Evolutionary conservation across 2,329 filamentous ascomycete genomes (phyloP).

Genomic region (Fusarium veterinarium): DNA sequence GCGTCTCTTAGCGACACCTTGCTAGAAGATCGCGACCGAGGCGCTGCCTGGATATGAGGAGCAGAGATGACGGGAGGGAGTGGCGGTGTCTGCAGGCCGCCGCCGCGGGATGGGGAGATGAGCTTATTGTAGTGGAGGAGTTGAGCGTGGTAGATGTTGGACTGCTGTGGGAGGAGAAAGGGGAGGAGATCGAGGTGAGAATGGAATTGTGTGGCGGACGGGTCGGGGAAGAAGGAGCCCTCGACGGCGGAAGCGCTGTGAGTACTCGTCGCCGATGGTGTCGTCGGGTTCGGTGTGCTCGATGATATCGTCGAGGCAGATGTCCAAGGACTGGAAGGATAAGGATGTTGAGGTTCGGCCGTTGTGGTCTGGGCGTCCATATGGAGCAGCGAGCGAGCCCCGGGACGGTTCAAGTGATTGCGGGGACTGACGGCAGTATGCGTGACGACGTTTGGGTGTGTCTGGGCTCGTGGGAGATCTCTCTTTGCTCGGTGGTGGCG

Average conservation of each 20-base stretch:
- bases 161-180: slow-evolving; percentile 68
- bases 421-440: slow-evolving; percentile 39
- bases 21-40: slow-evolving; percentile 69
- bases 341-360: slow-evolving; percentile 54
- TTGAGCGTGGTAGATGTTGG: slow-evolving; percentile 70
- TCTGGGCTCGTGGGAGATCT: slow-evolving; percentile 29
- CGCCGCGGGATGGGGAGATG: slow-evolving; percentile 67
- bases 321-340: slow-evolving; percentile 49
- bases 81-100: slow-evolving; percentile 67
- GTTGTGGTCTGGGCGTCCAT: slow-evolving; percentile 54
- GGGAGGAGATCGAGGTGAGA: slow-evolving; percentile 66
- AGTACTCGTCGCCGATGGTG: slow-evolving; percentile 44
- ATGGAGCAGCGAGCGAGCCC: slow-evolving; percentile 51
- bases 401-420: slow-evolving; percentile 42
- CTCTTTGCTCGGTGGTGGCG: slow-evolving; percentile 29
- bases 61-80: slow-evolving; percentile 67
- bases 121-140: slow-evolving; percentile 75
- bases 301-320: slow-evolving; percentile 44
- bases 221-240: slow-evolving; percentile 47
- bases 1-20: slow-evolving; percentile 69
- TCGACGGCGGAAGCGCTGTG: slow-evolving; percentile 46
- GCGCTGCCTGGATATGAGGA: slow-evolving; percentile 66
- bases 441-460: slow-evolving; percentile 39
- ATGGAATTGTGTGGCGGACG: slow-evolving; percentile 50
- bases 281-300: slow-evolving; percentile 41